Conservation (phyloP, 2,329 filamentous ascomycete genomes). For the Colletotrichum tropicicola region DNA sequence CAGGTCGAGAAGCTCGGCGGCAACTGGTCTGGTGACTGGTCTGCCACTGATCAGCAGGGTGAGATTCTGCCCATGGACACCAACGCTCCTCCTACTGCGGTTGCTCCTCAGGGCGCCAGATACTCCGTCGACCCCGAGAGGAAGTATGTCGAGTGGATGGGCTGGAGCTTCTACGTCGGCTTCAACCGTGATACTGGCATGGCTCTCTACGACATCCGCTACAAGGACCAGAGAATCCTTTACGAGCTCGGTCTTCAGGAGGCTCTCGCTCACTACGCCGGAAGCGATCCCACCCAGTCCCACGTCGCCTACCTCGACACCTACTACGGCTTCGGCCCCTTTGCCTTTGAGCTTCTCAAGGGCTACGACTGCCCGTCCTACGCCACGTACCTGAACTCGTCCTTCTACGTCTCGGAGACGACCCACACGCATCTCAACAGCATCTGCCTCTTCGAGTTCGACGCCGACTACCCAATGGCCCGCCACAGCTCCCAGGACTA, state of each 20-base stretch:
- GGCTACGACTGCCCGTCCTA: slow-evolving; percentile 63
- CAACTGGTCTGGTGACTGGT: slow-evolving; percentile 58
- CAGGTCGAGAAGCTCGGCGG: slow-evolving; percentile 56
- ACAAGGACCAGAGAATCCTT: slow-evolving; percentile 62
- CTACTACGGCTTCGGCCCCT: slow-evolving; percentile 57
- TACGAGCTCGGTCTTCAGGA: slow-evolving; percentile 66
- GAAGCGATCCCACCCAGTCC: slow-evolving; percentile 60
- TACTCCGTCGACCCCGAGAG: slow-evolving; percentile 51
- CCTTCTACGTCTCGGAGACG: slow-evolving; percentile 53
- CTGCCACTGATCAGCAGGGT: slow-evolving; percentile 50
- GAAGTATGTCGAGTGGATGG: slow-evolving; percentile 61
- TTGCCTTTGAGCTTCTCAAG: slow-evolving; percentile 52
- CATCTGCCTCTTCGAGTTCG: slow-evolving; percentile 65
- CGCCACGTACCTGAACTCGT: slow-evolving; percentile 57
- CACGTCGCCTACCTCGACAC: slow-evolving; percentile 54
- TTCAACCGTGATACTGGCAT: slow-evolving; percentile 59
- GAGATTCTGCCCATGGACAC: slow-evolving; percentile 43
- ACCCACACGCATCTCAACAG: slow-evolving; percentile 55
- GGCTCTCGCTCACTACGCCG: slow-evolving; percentile 71
- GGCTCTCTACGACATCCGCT: slow-evolving; percentile 59
- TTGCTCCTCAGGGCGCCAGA: slow-evolving; percentile 47
- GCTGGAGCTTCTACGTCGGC: slow-evolving; percentile 61
- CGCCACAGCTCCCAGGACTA: slow-evolving; percentile 53
- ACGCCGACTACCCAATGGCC: slow-evolving; percentile 57
- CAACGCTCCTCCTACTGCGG: slow-evolving; percentile 33